phyloP scores from a whole-genome alignment of 345 rosid genomes.

The Pseudoturritis turrita region DNA sequence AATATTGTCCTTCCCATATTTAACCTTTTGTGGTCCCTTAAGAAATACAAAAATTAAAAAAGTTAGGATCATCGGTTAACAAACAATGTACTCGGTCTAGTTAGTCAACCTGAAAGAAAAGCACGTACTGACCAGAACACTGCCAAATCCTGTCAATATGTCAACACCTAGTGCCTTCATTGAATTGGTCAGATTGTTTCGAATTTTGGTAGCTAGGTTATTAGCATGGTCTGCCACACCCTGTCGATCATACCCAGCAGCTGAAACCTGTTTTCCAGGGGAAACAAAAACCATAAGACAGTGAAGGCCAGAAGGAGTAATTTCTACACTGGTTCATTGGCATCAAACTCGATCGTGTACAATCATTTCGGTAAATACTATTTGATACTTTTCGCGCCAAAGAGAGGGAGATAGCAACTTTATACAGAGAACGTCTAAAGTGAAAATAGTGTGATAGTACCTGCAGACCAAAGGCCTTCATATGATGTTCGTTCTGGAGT shows the following conservation, averaged over 20 bases:
- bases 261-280: constrained; percentile 55
- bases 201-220: constrained; percentile 84
- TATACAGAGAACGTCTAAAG: neutral
- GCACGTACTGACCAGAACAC: constrained; percentile 59
- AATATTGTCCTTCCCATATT: constrained; percentile 67
- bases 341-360: neutral
- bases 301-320: neutral
- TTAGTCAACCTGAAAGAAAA: neutral
- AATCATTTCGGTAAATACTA: no score
- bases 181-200: constrained; percentile 85
- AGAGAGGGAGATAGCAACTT: neutral
- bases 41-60: neutral
- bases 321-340: neutral
- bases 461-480: constrained; percentile 97
- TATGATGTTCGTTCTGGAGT: constrained; percentile 87
- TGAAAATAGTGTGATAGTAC: constrained; percentile 29
- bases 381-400: neutral
- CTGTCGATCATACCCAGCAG: constrained; percentile 91
- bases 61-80: neutral
- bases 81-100: neutral
- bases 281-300: neutral
- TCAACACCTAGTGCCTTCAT: constrained; percentile 95
- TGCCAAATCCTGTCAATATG: constrained; percentile 83
- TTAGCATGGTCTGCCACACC: constrained; percentile 98
- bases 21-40: constrained; percentile 93